Percentiles rank a stretch among this genome's conserved stretches.
These are phyloP conservation scores for Pascua sp. DNA, from an alignment of 1,284 basidiomycete genomes.

Conservation along the genomic window DNA sequence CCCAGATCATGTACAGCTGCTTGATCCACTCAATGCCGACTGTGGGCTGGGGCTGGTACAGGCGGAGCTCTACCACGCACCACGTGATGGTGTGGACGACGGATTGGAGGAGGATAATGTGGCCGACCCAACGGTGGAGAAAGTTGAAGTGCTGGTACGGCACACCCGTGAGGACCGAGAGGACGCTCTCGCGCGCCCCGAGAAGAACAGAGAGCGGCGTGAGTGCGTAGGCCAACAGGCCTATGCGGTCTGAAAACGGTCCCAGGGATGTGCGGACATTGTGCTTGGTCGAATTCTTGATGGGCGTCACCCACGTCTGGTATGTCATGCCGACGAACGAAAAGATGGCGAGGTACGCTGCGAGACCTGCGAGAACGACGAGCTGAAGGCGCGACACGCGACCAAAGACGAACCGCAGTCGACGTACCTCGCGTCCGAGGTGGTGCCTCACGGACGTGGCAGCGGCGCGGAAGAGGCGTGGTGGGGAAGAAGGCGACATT, in stretches of 20 bases:
- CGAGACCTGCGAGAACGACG: constrained; percentile 18
- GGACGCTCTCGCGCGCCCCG: constrained; percentile 26
- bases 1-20: constrained; percentile 37
- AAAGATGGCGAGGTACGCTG: constrained; percentile 29
- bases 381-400: constrained; percentile 30
- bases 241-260: constrained; percentile 28
- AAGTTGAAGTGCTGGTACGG: constrained; percentile 50
- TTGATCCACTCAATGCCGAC: constrained; percentile 26
- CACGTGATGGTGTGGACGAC: constrained; percentile 34
- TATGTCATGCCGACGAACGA: constrained; percentile 32
- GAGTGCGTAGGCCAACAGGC: constrained; percentile 32
- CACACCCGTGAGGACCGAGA: constrained; percentile 30
- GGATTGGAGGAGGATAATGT: constrained; percentile 33
- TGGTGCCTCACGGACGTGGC: constrained; percentile 8
- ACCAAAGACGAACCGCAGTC: constrained; percentile 26
- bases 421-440: constrained; percentile 17
- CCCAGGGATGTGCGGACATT: constrained; percentile 31
- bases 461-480: constrained; percentile 6
- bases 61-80: constrained; percentile 29
- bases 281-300: constrained; percentile 26
- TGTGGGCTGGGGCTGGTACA: constrained; percentile 36
- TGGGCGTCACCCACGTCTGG: constrained; percentile 31
- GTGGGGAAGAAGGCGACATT: neutral
- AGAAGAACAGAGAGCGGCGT: constrained; percentile 36
- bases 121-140: constrained; percentile 38